Evolutionary conservation across 345 rosid species (phyloP).

Genomic region (Bruguiera gymnorhiza): DNA sequence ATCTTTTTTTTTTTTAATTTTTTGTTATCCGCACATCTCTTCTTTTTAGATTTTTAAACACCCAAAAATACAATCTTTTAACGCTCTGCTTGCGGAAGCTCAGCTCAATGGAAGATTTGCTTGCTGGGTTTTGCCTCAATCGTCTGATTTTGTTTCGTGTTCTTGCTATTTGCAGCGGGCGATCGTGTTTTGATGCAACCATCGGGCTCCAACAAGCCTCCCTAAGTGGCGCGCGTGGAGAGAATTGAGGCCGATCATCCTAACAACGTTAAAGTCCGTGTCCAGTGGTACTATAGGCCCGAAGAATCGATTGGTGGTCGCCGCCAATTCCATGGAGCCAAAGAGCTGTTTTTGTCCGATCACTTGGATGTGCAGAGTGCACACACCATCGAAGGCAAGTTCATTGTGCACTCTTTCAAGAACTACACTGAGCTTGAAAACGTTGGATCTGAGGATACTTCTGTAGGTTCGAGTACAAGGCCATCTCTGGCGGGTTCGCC

Average conservation of each 20-base stretch:
- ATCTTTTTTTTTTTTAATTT: no score
- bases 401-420: constrained; percentile 74
- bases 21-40: no score
- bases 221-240: constrained; percentile 78
- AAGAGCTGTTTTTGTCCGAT: constrained; percentile 73
- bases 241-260: constrained; percentile 74
- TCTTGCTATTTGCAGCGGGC: constrained; percentile 43
- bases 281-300: constrained; percentile 79
- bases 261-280: constrained; percentile 67
- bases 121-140: no score
- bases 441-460: constrained; percentile 79
- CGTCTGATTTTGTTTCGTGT: neutral
- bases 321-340: constrained; percentile 82
- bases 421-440: constrained; percentile 75
- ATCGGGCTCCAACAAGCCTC: constrained; percentile 64
- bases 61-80: neutral
- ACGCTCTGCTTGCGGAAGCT: no score
- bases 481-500: constrained; percentile 70
- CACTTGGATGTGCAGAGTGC: constrained; percentile 76
- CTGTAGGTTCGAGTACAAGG: constrained; percentile 78
- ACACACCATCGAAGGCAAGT: constrained; percentile 77
- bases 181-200: constrained; percentile 87
- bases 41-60: neutral
- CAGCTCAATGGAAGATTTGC: no score
- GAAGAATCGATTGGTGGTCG: constrained; percentile 89